Base-by-base conservation (phyloP, 2,329 filamentous ascomycete species). In the Teratosphaeria zuluensis region DNA sequence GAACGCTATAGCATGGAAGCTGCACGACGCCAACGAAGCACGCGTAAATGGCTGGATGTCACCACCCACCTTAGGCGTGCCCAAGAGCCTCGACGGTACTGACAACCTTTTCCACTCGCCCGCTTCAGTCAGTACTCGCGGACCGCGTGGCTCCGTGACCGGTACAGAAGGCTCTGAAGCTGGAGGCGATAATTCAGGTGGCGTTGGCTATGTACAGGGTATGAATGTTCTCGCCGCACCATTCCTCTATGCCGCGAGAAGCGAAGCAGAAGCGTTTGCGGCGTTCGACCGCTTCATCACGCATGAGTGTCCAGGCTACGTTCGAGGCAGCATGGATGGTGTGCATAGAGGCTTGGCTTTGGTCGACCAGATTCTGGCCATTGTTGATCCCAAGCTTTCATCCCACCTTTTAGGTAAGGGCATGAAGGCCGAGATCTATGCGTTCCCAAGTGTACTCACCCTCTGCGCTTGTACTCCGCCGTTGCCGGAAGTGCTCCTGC, bases 211-310 rank as follows among this genome's bases (percentile, higher is more conserved):
- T 68, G 92, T 99, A 2, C 94, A 99, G 74, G 94, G 94, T 65
- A 97, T 99, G 92, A 99, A 99, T 71, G 94, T 99, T 48, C 83
- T 99, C 16, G 92, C 92, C 9, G 94, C 94, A 0, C 94, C 94
- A 0, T 96, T 99, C 70, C 80, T 99, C 53, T 99, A 99, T 72
- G 91, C 90, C 4, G 92, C 94, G 1, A 86, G 91, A 59, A 96
- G 90, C 72, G 94, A 99, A 76, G 88, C 92, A 6, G 92, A 99
- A 75, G 94, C 94, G 1, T 99, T 95, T 68, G 87, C 90, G 4
- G 87, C 91, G 1, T 96, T 99, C 68, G 86, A 95, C 71, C 86
- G 85, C 51, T 87, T 96, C 63, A 84, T 99, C 63, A 95, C 90
- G 1, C 80, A 82, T 58, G 92, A 97, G 73, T 92, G 89, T 64